Base-by-base conservation (phyloP, 768 basidiomycete species). In the Tubosaeta sp. region DNA sequence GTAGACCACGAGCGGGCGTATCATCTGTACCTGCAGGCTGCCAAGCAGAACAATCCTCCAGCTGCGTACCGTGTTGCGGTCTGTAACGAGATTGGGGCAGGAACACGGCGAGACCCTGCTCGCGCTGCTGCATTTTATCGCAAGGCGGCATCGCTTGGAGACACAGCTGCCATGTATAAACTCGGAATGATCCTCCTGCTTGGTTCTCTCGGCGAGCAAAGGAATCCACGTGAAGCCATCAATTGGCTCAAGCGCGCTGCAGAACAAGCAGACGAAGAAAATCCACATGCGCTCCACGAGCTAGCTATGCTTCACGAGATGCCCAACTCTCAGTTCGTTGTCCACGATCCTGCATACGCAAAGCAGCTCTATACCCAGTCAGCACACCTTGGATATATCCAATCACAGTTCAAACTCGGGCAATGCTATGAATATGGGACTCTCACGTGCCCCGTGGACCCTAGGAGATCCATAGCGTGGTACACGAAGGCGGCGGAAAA, bases 131-230 rank as follows among this genome's bases (percentile, higher is more conserved):
- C 93, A 5, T 97, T 99, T 66, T 98, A 97, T 72, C 85, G 94
- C 53, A 97, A 97, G 69, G 91, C 96, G 4, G 94, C 94, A 9
- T 93, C 93, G 1, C 74, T 98, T 31, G 94, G 94, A 18, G 96
- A 98, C 67, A 97, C 95, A 0, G 85, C 95, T 24, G 96, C 94
- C 3, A 99, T 98, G 96, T 98, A 96, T 75, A 98, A 98, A 69
- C 83, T 99, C n/a, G 94, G 94, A n/a, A 94, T 96, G 87, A 89
- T 97, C 56, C 78, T 96, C 27, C 76, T 98, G 19, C 81, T 90
- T 31, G 95, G 94, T 11, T 71, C 83, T 14, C 77, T 97, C 5
- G 87, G 84, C 22, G 91, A 94, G 67, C 81, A 78, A 49, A 84
- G 80, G 56, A 96, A 96, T 65, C 84, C 84, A 2, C 82, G 94